Conservation (phyloP, 2,329 filamentous ascomycete species). For the Clarireedia hainanense region DNA sequence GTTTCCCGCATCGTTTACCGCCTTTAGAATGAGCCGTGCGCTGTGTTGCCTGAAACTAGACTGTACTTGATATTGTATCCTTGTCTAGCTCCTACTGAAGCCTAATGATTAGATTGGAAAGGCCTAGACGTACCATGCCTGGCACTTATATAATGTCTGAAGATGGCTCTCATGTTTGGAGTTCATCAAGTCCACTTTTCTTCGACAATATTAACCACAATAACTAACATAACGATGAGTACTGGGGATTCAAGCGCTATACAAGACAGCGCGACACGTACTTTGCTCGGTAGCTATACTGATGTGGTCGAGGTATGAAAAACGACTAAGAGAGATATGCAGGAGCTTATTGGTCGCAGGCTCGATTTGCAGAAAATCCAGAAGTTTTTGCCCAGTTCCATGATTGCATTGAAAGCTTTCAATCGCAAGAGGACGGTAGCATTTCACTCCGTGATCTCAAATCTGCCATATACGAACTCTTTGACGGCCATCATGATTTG, state of each 20-base stretch:
- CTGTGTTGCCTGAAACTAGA: background rate
- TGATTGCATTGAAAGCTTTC: background rate
- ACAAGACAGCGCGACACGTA: no score
- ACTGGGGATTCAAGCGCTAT: no score
- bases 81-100: background rate
- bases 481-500: background rate
- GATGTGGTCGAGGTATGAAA: background rate
- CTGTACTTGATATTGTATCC: background rate
- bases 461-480: background rate
- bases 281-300: background rate
- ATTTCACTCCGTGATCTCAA: background rate
- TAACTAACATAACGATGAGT: no score
- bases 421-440: background rate
- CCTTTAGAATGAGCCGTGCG: background rate
- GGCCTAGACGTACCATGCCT: background rate
- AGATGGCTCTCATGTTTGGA: background rate
- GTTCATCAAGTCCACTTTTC: no score
- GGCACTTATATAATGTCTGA: background rate
- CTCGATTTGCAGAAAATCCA: background rate
- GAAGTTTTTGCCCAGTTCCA: background rate
- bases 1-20: background rate
- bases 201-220: no score
- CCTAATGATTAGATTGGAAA: background rate
- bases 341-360: background rate
- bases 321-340: background rate